These are phyloP conservation scores for Scheffersomyces coipomensis DNA, from an alignment of 805 yeast species.

Conservation along the genomic window DNA sequence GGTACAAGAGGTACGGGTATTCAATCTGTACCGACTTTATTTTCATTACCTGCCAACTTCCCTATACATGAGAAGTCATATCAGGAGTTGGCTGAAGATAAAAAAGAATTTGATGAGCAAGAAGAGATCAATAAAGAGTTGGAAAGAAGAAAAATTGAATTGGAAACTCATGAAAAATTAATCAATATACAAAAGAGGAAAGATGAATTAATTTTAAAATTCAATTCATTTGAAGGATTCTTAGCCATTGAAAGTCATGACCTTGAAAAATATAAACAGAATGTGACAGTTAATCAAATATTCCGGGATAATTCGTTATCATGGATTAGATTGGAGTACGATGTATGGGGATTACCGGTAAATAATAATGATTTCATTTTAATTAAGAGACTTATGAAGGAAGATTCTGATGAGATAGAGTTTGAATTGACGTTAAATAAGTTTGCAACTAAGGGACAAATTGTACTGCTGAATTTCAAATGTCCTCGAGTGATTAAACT, in stretches of 20 bases:
- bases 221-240: constrained; percentile 40
- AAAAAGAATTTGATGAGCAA: constrained; percentile 9
- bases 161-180: constrained; percentile 12
- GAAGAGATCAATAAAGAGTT: constrained; percentile 6
- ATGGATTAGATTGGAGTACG: constrained; percentile 33
- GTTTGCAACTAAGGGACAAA: constrained; percentile 12
- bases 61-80: constrained; percentile 26
- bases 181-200: constrained; percentile 8
- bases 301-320: constrained; percentile 10
- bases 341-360: constrained; percentile 27
- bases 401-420: neutral
- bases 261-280: constrained; percentile 7
- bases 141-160: constrained; percentile 7
- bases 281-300: constrained; percentile 10
- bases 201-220: constrained; percentile 20
- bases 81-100: constrained; percentile 25
- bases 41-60: constrained; percentile 24
- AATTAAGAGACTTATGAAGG: constrained; percentile 4
- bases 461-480: constrained; percentile 17
- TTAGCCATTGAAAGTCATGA: constrained; percentile 18
- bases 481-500: constrained; percentile 11
- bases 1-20: constrained; percentile 55
- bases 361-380: constrained; percentile 7
- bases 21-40: constrained; percentile 53
- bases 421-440: constrained; percentile 11